phyloP scores from a whole-genome alignment of 2,329 filamentous ascomycete species.

The Xylaria sp. region DNA sequence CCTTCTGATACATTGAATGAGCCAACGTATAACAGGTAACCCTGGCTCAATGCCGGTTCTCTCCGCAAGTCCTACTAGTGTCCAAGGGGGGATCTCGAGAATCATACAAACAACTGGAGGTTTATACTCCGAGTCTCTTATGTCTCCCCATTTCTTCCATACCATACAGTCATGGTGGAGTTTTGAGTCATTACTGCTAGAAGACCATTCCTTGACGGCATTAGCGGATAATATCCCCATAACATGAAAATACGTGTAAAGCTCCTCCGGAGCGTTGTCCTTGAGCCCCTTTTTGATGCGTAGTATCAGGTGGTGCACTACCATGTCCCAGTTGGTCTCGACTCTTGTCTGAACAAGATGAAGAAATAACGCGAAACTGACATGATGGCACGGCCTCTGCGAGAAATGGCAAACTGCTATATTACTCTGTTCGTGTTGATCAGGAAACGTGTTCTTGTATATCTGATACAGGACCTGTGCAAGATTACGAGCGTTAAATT shows the following conservation, averaged over 20 bases:
- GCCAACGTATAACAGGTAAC: constrained; percentile 28
- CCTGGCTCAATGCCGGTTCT: not conserved
- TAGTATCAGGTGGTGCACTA: constrained; percentile 46
- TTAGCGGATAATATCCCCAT: constrained; percentile 47
- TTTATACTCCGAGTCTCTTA: constrained; percentile 35
- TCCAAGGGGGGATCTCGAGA: constrained; percentile 36
- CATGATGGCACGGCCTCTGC: constrained; percentile 22
- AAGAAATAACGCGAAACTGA: constrained; percentile 34
- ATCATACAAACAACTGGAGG: constrained; percentile 39
- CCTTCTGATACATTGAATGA: not conserved
- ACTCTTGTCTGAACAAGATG: constrained; percentile 36
- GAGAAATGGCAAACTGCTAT: not conserved
- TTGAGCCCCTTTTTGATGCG: constrained; percentile 48
- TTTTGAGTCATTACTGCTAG: not conserved
- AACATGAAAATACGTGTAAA: constrained; percentile 48
- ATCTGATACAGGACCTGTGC: constrained; percentile 26
- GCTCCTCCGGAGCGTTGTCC: not conserved
- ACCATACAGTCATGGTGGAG: not conserved
- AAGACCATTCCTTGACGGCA: constrained; percentile 5
- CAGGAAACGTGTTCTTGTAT: constrained; percentile 35
- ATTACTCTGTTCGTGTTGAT: not conserved
- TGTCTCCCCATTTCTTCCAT: constrained; percentile 20
- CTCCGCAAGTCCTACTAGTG: constrained; percentile 23
- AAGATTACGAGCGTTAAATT: constrained; percentile 29
- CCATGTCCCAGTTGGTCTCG: constrained; percentile 50